Evolutionary conservation across 495 filamentous ascomycete species (phyloP), one percentile per base, ranked within the genome.

Genomic region (Hyaloscypha bicolor): DNA sequence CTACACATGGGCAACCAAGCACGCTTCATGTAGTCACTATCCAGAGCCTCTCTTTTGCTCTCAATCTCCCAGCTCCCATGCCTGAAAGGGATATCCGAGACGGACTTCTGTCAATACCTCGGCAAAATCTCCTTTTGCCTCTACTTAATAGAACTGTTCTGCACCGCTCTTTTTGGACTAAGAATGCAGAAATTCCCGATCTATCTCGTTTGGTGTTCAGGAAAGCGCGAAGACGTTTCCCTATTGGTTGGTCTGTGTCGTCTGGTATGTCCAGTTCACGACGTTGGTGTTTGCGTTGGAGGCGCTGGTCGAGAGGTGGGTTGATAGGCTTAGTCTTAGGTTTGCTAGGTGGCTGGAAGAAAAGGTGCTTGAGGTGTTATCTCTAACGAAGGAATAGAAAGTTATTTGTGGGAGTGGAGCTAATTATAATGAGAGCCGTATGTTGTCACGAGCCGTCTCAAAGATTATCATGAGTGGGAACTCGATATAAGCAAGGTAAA

Each of bases 281-380:
- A 3, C 25, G 3, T 21, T 52, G 52, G 53, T 48, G 55, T 58
- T 65, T 25, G 63, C 63, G 6, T 39, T 65, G 30, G 63, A 33
- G 3, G 63, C 63, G 35, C 53, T 25, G 52, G 55, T 65, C 39
- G 63, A 65, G 51, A 65, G 33, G 25, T 65, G 63, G 63, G 63
- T 65, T 30, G 63, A 65, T 59, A 53, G 35, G 52, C 63, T 52
- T 31, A 65, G 63, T 65, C 52, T 65, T 8, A 65, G 53, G 33
- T 65, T 65, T 65, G 63, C 63, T 29, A 65, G 22, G 33, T 65
- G 63, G 63, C 30, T 65, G 51, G 63, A 65, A 45, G 63, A 48
- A 52, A 39, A 51, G 39, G 55, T 58, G 63, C 39, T 58, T 65
- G 21, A 56, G 25, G 35, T 25, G 25, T 25, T 25, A 25, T 25